Evolutionary conservation across 805 yeast species (phyloP), one percentile per base, ranked within the genome.

Genomic region (Zygosaccharomyces bisporus): DNA sequence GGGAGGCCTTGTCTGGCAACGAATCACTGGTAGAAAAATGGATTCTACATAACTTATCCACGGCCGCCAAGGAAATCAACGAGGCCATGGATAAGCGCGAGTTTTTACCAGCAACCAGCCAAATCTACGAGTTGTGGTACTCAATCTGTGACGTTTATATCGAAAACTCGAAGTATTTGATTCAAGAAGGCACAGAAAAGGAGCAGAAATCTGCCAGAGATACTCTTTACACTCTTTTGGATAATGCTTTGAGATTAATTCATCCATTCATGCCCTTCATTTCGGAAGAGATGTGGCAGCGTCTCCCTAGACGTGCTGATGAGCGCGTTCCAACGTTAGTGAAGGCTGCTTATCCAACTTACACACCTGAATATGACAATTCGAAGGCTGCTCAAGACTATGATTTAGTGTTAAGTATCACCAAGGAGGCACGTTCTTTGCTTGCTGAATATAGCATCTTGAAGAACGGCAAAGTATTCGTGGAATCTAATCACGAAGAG

Each of bases 231-330:
- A 86, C 93, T 27, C 79, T 95, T 71, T 75, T 91, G 56, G 98
- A 93, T 61, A 86, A 85, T 54, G 96, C 96, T 8, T 77, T 91
- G 72, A 83, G 77, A 65, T 65, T 93, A 72, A 93, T 91, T 56
- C 98, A 91, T 65, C 99, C 99, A 66, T 93, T 88, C 75, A 93
- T 93, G 99, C 99, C 99, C 31, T 93, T 80, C 65, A 74, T 93
- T 55, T 83, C 98, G 38, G 99, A 93, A 70, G 99, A 93, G 75
- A 80, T 93, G 86, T 93, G 97, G 97, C 99, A 93, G 74, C 86
- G 98, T 70, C 73, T 93, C 61, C 98, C 98, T 58, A 83, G 85
- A 61, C 81, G 96, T 64, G 76, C 79, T 6, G 71, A 80, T 43
- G 96, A 86, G 58, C 68, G 69, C 17, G 73, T 88, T 20, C 71